Conservation (phyloP, 768 basidiomycete species). For the Leccinellum rugosiceps region DNA sequence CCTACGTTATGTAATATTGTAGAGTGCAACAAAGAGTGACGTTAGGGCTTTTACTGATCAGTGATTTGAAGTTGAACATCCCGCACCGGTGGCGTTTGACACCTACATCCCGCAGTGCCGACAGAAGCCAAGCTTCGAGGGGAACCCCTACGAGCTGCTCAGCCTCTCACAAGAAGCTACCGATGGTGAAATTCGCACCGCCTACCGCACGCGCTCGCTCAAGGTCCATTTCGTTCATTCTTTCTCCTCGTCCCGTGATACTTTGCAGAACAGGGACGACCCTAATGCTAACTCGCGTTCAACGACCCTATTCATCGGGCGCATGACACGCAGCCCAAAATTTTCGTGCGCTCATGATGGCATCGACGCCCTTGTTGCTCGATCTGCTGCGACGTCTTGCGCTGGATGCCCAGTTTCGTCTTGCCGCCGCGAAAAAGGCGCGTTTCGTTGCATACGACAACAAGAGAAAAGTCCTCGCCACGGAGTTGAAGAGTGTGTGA, state of each 20-base stretch:
- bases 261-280: slow-evolving; percentile 67
- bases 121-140: slow-evolving; percentile 59
- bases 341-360: slow-evolving; percentile 81
- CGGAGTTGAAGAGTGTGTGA: slow-evolving; percentile 82
- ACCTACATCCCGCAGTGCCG: slow-evolving; percentile 20
- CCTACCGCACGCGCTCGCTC: slow-evolving; percentile 44
- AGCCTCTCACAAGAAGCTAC: slow-evolving; percentile 59
- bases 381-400: slow-evolving; percentile 77
- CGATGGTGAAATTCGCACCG: slow-evolving; percentile 43
- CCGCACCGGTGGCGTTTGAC: too few relatives aligned
- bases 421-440: slow-evolving; percentile 65
- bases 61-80: too few relatives aligned
- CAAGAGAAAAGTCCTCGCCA: slow-evolving; percentile 62
- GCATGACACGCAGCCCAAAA: slow-evolving; percentile 49
- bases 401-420: slow-evolving; percentile 73
- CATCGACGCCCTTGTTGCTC: slow-evolving; percentile 73
- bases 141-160: slow-evolving; percentile 73
- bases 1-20: too few relatives aligned
- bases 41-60: too few relatives aligned
- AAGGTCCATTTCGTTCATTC: slow-evolving; percentile 2
- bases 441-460: slow-evolving; percentile 65
- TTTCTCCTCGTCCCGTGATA: slow-evolving; percentile 2
- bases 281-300: slow-evolving; percentile 51
- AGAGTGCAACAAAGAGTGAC: too few relatives aligned
- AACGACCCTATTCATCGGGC: not conserved